Evolutionary conservation across 495 filamentous ascomycete species (phyloP).

Genomic region (Podospora bellae-mahoneyi): DNA sequence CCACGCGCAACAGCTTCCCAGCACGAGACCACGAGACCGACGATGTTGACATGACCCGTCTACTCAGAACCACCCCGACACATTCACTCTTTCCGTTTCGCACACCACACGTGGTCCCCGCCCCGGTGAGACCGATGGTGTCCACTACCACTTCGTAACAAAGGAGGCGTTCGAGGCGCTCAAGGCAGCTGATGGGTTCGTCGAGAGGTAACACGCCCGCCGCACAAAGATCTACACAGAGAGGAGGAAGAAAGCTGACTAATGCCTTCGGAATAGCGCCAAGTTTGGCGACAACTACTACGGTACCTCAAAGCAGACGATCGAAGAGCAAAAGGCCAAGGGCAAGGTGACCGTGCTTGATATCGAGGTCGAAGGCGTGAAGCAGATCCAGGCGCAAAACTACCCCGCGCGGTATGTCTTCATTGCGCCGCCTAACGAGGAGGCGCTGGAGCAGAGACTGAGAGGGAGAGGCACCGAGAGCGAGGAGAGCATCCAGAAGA

Average conservation of each 20-base stretch:
- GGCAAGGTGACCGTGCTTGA: constrained; percentile 69
- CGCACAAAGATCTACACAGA: neutral
- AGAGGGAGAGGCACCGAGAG: constrained; percentile 80
- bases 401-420: constrained; percentile 82
- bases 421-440: constrained; percentile 72
- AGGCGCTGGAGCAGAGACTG: constrained; percentile 70
- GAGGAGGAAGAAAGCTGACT: neutral
- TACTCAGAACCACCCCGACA: constrained; percentile 54
- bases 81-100: constrained; percentile 78
- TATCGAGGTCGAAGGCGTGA: constrained; percentile 98
- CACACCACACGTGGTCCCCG: constrained; percentile 83
- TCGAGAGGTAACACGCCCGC: constrained; percentile 52
- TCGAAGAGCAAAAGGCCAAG: constrained; percentile 67
- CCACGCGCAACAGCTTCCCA: neutral
- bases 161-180: constrained; percentile 67
- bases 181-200: constrained; percentile 68
- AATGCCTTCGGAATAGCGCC: constrained; percentile 47
- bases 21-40: constrained; percentile 37
- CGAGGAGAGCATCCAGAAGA: constrained; percentile 70
- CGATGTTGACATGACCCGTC: constrained; percentile 17
- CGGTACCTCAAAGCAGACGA: constrained; percentile 74
- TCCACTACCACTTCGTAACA: constrained; percentile 77
- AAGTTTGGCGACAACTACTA: constrained; percentile 86
- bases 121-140: constrained; percentile 67
- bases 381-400: constrained; percentile 79